Conservation (phyloP, 2,329 filamentous ascomycete genomes). For the Knufia fluminis region DNA sequence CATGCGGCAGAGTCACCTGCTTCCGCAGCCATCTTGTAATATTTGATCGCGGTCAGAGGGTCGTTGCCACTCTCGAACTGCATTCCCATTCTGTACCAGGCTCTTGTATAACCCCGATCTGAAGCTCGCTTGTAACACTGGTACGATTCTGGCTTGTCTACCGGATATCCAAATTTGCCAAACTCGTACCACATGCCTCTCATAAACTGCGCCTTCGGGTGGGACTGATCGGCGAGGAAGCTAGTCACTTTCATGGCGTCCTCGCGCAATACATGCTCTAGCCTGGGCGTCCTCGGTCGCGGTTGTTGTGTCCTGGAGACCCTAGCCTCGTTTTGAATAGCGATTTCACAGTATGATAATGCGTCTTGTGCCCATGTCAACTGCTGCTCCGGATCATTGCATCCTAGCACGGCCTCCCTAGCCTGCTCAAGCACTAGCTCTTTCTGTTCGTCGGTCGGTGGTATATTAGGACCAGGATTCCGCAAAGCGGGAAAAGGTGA, state of each 20-base stretch:
- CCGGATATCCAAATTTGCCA: conserved; percentile 81
- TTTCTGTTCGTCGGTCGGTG: conserved; percentile 87
- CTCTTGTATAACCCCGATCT: conserved; percentile 73
- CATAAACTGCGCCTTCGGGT: conserved; percentile 91
- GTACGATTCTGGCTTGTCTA: conserved; percentile 94
- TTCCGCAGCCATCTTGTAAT: conserved; percentile 75
- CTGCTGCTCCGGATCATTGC: conserved; percentile 92
- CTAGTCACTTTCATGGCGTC: conserved; percentile 88
- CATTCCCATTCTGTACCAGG: conserved; percentile 97
- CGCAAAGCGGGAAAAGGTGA: conserved; percentile 84
- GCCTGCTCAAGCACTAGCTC: conserved; percentile 82
- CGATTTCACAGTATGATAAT: conserved; percentile 76
- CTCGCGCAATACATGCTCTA: conserved; percentile 76
- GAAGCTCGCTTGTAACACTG: conserved; percentile 69
- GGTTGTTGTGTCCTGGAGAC: conserved; percentile 49
- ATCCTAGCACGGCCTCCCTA: conserved; percentile 73
- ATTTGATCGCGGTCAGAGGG: conserved; percentile 76
- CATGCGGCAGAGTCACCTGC: conserved; percentile 79
- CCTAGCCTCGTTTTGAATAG: conserved; percentile 65
- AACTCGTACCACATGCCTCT: conserved; percentile 96
- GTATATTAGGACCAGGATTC: conserved; percentile 73
- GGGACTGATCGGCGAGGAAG: conserved; percentile 81
- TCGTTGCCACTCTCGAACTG: conserved; percentile 94
- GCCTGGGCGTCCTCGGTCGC: conserved; percentile 68
- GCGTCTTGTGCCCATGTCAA: conserved; percentile 93